Conservation (phyloP, 768 basidiomycete genomes). For the Chalciporus sphaerocephalus region DNA sequence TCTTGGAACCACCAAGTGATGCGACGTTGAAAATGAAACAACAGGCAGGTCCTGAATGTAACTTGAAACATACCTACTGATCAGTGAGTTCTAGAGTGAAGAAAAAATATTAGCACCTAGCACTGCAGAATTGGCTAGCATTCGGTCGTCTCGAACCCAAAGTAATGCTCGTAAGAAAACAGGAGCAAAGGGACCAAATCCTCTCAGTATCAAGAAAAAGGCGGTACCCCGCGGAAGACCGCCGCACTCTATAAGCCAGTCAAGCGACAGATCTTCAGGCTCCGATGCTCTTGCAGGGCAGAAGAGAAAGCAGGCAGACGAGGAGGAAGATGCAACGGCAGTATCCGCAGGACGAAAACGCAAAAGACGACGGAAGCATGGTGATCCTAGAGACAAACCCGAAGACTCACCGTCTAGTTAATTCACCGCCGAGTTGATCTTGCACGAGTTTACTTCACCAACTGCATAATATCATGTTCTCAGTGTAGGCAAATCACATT, state of each 20-base stretch:
- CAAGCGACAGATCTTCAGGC: background rate
- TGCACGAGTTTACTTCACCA: too few relatives aligned
- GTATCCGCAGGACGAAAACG: constrained; percentile 8
- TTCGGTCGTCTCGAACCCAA: constrained; percentile 32
- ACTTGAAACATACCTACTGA: background rate
- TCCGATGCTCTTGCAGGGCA: background rate
- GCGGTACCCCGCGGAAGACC: constrained; percentile 28
- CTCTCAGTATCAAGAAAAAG: constrained; percentile 90
- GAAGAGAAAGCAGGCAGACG: constrained; percentile 17
- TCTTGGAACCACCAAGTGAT: constrained; percentile 86
- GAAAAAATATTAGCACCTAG: constrained; percentile 53
- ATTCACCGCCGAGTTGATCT: too few relatives aligned
- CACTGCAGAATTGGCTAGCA: constrained; percentile 43
- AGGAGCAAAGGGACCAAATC: constrained; percentile 85
- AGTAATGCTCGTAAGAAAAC: constrained; percentile 52
- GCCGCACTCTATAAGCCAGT: background rate
- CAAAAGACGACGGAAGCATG: constrained; percentile 22
- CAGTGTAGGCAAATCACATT: background rate
- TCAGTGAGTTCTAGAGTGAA: constrained; percentile 48
- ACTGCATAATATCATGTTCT: too few relatives aligned
- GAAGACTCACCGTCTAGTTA: background rate
- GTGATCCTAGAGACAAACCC: background rate
- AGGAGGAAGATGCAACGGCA: background rate
- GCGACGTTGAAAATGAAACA: constrained; percentile 68
- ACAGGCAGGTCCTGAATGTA: constrained; percentile 35